Conservation (phyloP, 129 eudicot genomes). For the carrot (Daucus carota) region DH1_v3.0 NC_030383.2:44411501-44412000, state of each 20-base stretch:
- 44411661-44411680: conserved; percentile 51
- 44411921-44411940: conserved; percentile 2
- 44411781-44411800: conserved; percentile 43
- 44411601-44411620: conserved; percentile 31
- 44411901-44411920: conserved; percentile 45
- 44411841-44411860: conserved; percentile 37
- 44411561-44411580: conserved; percentile 28
- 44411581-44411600: conserved; percentile 26
- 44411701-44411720: conserved; percentile 38
- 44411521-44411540: conserved; percentile 25
- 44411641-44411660: conserved; percentile 47
- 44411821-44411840: conserved; percentile 43
- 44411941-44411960: not conserved
- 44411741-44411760: conserved; percentile 47
- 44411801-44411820: conserved; percentile 28
- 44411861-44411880: conserved; percentile 34
- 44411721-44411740: conserved; percentile 54
- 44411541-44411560: conserved; percentile 15
- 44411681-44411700: conserved; percentile 47
- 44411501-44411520: conserved; percentile 25
- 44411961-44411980: not conserved
- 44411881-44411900: conserved; percentile 35
- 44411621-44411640: conserved; percentile 41
- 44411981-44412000: no score
- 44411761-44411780: conserved; percentile 45